These are phyloP conservation scores for Serendipita sp. DNA, from an alignment of 768 basidiomycete species.

Conservation along the genomic window DNA sequence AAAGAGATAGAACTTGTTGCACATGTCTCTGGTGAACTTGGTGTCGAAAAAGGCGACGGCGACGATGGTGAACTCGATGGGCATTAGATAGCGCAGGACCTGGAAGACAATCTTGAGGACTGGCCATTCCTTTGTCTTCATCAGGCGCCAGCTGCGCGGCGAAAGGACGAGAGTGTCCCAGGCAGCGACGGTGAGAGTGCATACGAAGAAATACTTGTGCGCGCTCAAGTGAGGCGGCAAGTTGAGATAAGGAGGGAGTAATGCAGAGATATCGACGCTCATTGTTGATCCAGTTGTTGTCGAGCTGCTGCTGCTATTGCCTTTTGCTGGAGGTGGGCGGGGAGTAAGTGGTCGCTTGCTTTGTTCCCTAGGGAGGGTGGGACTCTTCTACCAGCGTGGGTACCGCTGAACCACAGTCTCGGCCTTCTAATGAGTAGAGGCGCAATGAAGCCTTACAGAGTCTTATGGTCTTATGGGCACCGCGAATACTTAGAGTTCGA, in stretches of 20 bases:
- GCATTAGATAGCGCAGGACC: constrained; percentile 62
- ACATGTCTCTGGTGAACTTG: constrained; percentile 37
- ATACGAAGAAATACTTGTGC: constrained; percentile 81
- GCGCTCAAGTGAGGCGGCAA: constrained; percentile 64
- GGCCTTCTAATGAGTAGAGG: too few species aligned
- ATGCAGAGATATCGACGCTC: constrained; percentile 9
- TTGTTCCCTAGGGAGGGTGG: too few species aligned
- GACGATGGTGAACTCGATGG: constrained; percentile 58
- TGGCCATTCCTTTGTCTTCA: constrained; percentile 51
- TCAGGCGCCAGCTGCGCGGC: constrained; percentile 58
- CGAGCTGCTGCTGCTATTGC: too few species aligned
- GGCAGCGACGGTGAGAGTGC: constrained; percentile 75
- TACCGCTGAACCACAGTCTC: too few species aligned
- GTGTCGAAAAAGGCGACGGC: constrained; percentile 78
- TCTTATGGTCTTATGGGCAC: too few species aligned
- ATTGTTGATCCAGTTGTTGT: not conserved
- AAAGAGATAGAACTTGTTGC: constrained; percentile 60
- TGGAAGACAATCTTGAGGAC: constrained; percentile 59
- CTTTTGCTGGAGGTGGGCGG: too few species aligned
- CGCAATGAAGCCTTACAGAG: too few species aligned
- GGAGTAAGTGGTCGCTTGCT: too few species aligned
- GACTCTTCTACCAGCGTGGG: too few species aligned
- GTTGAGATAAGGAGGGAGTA: constrained; percentile 49
- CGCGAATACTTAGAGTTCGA: too few species aligned
- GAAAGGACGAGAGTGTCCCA: constrained; percentile 81